Conservation (phyloP, 2,329 filamentous ascomycete species). For the Dendrostoma leiphaemia region DNA sequence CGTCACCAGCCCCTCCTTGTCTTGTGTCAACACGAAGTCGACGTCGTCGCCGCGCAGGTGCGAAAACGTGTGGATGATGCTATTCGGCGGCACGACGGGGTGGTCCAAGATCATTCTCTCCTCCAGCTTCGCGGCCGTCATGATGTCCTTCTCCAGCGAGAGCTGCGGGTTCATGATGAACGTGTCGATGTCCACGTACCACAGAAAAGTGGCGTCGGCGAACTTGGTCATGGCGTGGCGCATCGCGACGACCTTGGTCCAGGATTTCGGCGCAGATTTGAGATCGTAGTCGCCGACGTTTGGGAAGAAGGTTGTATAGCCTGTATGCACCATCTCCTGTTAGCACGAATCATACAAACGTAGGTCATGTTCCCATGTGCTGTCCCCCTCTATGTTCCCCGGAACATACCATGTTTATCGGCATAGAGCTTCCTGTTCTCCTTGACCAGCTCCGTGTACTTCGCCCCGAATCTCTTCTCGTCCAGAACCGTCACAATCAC, state of each 20-base stretch:
- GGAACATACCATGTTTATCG: conserved; percentile 70
- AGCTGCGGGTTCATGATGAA: conserved; percentile 83
- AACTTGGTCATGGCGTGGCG: conserved; percentile 83
- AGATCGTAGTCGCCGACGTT: conserved; percentile 75
- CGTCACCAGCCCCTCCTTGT: conserved; percentile 72
- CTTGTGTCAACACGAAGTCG: conserved; percentile 81
- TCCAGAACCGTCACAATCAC: conserved; percentile 89
- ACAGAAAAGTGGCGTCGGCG: conserved; percentile 77
- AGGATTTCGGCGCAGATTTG: conserved; percentile 57
- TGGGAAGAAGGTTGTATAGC: conserved; percentile 83
- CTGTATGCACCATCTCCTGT: conserved; percentile 76
- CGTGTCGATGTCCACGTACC: conserved; percentile 81
- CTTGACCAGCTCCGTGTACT: conserved; percentile 71
- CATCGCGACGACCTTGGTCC: conserved; percentile 79
- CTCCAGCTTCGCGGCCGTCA: conserved; percentile 67
- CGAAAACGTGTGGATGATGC: conserved; percentile 91
- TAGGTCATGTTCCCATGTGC: neutral
- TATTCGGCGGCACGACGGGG: conserved; percentile 89
- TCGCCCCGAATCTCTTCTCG: conserved; percentile 57
- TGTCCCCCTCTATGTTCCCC: neutral
- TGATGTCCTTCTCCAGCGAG: conserved; percentile 68
- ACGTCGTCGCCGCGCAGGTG: conserved; percentile 76
- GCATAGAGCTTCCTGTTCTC: conserved; percentile 86
- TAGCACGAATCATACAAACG: no score
- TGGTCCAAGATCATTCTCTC: conserved; percentile 79